Conservation (phyloP, 352 stramenopile species). For the Pythium angustatum region DNA sequence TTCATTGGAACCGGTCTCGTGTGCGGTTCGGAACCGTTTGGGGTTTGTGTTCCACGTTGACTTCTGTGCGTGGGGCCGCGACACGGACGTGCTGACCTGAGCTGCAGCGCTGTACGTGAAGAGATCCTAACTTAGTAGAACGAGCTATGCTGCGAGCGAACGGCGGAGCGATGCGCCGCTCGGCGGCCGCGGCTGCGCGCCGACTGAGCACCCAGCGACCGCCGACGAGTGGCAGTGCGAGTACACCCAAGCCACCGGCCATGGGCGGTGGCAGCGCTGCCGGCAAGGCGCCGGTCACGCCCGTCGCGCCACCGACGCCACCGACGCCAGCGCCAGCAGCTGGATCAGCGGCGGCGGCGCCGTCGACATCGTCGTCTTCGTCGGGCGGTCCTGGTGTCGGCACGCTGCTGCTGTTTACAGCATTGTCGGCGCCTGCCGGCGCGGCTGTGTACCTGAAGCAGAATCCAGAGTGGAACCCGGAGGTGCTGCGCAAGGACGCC, state of each 20-base stretch:
- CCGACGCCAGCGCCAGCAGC: conserved; percentile 3
- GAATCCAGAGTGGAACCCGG: conserved; percentile 80
- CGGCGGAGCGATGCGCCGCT: conserved; percentile 15
- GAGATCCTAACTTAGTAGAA: neutral
- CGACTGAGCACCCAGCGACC: conserved; percentile 15
- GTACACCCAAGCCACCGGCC: conserved; percentile 4
- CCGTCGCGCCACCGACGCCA: neutral
- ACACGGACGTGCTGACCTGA: too few species aligned
- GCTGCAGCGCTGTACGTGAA: too few species aligned
- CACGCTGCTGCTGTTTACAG: conserved; percentile 48
- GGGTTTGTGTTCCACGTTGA: too few species aligned
- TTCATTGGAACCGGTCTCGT: conserved; percentile 7
- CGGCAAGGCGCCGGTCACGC: conserved; percentile 10
- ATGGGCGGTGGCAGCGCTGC: conserved; percentile 19
- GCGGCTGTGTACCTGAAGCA: conserved; percentile 71
- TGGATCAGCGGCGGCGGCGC: conserved; percentile 10
- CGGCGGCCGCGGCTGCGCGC: conserved; percentile 15
- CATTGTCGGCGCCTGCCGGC: conserved; percentile 51
- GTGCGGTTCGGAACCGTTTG: conserved; percentile 14
- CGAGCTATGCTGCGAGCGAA: conserved; percentile 28
- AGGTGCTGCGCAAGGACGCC: conserved; percentile 52
- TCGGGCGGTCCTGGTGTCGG: conserved; percentile 31
- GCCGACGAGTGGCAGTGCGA: neutral
- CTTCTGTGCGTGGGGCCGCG: too few species aligned
- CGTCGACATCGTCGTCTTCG: conserved; percentile 35